A percentile compares a stretch with the other conserved stretches of the same genome.
Evolutionary conservation across 169 alveolate species (phyloP).

Genomic region (Eimeria mitis): DNA sequence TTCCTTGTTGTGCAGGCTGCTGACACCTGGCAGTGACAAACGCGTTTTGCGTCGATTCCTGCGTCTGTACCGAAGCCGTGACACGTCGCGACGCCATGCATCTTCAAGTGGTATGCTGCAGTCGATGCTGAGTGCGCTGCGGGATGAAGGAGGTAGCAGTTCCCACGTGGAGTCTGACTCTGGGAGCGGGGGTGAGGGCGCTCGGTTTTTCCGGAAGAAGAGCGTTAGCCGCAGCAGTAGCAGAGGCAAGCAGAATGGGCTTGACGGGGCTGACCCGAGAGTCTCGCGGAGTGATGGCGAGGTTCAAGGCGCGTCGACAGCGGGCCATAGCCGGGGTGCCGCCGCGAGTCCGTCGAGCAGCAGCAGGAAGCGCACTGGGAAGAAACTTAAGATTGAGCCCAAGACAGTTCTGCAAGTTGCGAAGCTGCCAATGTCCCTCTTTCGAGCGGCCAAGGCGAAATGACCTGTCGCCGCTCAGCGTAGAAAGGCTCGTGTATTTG

Average conservation of each 20-base stretch:
- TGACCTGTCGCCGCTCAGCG: slow-evolving; percentile 53
- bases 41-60: slow-evolving; percentile 82
- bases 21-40: slow-evolving; percentile 82
- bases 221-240: slow-evolving; percentile 80
- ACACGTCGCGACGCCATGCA: slow-evolving; percentile 64
- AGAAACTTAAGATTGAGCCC: slow-evolving; percentile 80
- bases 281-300: slow-evolving; percentile 72
- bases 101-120: slow-evolving; percentile 71
- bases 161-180: slow-evolving; percentile 78
- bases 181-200: slow-evolving; percentile 76
- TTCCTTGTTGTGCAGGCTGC: slow-evolving; percentile 41
- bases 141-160: slow-evolving; percentile 75
- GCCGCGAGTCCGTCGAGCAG: slow-evolving; percentile 73
- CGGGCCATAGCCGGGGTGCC: slow-evolving; percentile 68
- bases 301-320: slow-evolving; percentile 26
- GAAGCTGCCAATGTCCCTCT: slow-evolving; percentile 82
- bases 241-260: slow-evolving; percentile 69
- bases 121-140: slow-evolving; percentile 72
- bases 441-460: slow-evolving; percentile 83
- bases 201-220: slow-evolving; percentile 61
- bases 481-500: slow-evolving; percentile 28
- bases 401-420: slow-evolving; percentile 83
- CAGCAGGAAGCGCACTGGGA: slow-evolving; percentile 69
- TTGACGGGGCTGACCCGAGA: slow-evolving; percentile 65
- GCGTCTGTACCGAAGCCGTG: slow-evolving; percentile 77